Evolutionary conservation across 495 filamentous ascomycete species (phyloP).

Genomic region (Tuber brumale): DNA sequence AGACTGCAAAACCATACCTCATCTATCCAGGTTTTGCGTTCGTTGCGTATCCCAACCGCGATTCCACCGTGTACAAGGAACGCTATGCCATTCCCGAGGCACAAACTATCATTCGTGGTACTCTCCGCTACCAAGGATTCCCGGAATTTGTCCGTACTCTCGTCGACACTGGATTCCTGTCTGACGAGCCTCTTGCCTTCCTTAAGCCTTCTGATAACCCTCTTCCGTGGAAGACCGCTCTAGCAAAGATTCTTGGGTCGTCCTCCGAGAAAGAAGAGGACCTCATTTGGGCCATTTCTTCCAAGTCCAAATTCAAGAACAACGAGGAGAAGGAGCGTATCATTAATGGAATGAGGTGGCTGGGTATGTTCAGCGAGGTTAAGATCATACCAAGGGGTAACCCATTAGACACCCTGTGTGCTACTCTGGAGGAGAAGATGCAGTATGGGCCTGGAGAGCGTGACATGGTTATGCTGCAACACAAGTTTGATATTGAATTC

Average conservation of each 20-base stretch:
- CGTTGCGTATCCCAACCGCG: constrained; percentile 89
- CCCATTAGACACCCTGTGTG: constrained; percentile 83
- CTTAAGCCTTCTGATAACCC: constrained; percentile 47
- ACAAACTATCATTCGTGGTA: constrained; percentile 63
- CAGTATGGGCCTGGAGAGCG: constrained; percentile 76
- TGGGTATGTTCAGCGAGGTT: constrained; percentile 78
- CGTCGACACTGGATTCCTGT: constrained; percentile 80
- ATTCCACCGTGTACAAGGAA: constrained; percentile 78
- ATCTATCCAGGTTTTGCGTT: constrained; percentile 87
- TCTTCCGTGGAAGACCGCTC: constrained; percentile 73
- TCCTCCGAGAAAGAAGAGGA: constrained; percentile 57
- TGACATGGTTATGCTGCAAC: constrained; percentile 81
- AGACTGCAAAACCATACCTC: constrained; percentile 76
- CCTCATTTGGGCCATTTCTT: constrained; percentile 62
- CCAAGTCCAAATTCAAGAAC: constrained; percentile 64
- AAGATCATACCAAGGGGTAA: constrained; percentile 67
- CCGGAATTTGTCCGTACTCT: constrained; percentile 78
- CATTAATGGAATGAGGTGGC: constrained; percentile 70
- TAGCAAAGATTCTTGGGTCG: constrained; percentile 64
- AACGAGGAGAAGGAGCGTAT: constrained; percentile 71
- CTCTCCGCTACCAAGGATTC: constrained; percentile 79
- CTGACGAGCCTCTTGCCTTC: constrained; percentile 55
- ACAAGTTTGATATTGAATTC: constrained; percentile 86
- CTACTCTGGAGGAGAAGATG: constrained; percentile 87
- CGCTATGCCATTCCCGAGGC: constrained; percentile 87